Conservation (phyloP, 225 moss, liverwort and hornwort genomes). For the Neckera pumila region DNA sequence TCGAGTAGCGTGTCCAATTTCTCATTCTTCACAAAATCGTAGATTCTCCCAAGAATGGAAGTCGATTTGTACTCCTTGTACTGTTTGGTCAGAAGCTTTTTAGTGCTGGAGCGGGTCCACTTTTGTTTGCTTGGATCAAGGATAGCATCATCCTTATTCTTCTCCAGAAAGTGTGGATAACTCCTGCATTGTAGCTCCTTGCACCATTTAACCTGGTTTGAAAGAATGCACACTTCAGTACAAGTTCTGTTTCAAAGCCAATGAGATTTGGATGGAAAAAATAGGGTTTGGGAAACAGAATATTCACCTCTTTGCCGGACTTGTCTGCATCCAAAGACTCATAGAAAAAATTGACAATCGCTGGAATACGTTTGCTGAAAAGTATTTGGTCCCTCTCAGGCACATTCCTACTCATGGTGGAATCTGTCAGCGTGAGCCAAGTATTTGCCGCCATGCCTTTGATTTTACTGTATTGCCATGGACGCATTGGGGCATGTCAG, state of each 20-base stretch:
- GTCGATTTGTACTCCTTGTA: neutral
- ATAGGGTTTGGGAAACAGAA: neutral
- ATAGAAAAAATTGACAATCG: slow-evolving; percentile 12
- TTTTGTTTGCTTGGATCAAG: neutral
- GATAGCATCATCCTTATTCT: slow-evolving; percentile 5
- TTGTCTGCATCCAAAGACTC: slow-evolving; percentile 31
- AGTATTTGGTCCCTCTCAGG: neutral
- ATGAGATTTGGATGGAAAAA: neutral
- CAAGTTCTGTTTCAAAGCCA: neutral
- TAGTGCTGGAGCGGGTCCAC: neutral
- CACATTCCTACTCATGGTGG: neutral
- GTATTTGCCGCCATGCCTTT: slow-evolving; percentile 24
- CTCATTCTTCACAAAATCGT: slow-evolving; percentile 7
- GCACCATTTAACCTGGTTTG: slow-evolving; percentile 2
- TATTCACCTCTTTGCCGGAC: slow-evolving; percentile 20
- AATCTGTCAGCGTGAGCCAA: slow-evolving; percentile 33
- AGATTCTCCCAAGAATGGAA: slow-evolving; percentile 11
- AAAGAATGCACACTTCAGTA: neutral
- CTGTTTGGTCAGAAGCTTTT: neutral
- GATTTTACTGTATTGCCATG: neutral
- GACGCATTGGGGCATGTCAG: neutral
- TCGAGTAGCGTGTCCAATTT: neutral
- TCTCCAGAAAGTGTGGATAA: slow-evolving; percentile 18
- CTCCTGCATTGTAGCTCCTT: neutral
- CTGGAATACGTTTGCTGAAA: neutral